Conservation (phyloP, 441 rosid species). For the Gossypium schwendimanii region DNA sequence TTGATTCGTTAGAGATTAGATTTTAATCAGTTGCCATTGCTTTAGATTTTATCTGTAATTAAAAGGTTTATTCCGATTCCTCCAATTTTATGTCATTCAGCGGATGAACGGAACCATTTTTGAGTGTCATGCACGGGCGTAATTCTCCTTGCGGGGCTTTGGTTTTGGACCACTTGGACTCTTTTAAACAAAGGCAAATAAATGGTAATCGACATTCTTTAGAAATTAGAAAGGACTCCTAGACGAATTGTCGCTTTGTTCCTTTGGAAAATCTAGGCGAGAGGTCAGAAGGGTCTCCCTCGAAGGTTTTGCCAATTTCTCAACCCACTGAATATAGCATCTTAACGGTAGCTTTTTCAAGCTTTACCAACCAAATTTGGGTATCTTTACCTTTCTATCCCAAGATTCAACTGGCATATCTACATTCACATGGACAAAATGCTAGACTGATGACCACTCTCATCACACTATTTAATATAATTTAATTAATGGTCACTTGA, state of each 20-base stretch:
- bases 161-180: constrained; percentile 9
- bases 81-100: neutral
- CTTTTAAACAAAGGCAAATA: neutral
- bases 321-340: constrained; percentile 3
- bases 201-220: neutral
- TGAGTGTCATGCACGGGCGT: neutral
- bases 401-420: neutral
- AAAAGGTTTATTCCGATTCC: neutral
- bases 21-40: neutral
- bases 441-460: neutral
- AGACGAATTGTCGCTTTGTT: neutral
- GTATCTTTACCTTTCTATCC: neutral
- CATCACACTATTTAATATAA: too few relatives aligned
- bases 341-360: constrained; percentile 2
- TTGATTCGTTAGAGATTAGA: constrained; percentile 7
- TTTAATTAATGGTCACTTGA: neutral
- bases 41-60: neutral
- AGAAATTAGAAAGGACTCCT: neutral
- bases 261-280: neutral
- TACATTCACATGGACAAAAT: neutral
- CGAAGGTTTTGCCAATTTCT: neutral
- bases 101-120: neutral
- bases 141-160: neutral
- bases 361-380: neutral
- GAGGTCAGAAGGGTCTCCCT: neutral